Conservation (phyloP, 2,329 filamentous ascomycete species). For the Mollisiaceae sp. region DNA sequence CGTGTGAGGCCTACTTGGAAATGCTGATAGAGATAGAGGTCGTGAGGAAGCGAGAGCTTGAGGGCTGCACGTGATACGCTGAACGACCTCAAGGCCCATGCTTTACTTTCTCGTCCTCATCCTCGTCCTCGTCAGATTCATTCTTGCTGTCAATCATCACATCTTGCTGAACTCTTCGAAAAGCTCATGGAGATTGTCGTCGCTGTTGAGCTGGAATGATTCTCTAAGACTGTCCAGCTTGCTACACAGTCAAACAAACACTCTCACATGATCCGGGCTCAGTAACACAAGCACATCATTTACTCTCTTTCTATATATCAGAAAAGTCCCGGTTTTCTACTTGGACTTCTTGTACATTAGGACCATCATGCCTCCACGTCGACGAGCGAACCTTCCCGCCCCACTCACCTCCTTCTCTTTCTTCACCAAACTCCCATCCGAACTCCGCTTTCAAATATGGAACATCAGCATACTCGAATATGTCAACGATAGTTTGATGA, state of each 20-base stretch:
- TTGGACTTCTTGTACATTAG: background rate
- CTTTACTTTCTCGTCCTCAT: background rate
- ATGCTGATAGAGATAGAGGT: no score
- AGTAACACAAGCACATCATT: no score
- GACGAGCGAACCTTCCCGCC: background rate
- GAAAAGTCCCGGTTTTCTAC: background rate
- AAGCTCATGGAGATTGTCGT: background rate
- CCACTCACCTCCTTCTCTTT: slow-evolving; percentile 7
- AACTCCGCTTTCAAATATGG: slow-evolving; percentile 17
- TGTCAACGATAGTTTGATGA: background rate
- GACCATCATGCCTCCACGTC: slow-evolving; percentile 12
- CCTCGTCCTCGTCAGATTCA: background rate
- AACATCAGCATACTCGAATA: slow-evolving; percentile 3
- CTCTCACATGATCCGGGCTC: background rate
- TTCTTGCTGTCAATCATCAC: background rate
- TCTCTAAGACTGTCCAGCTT: background rate
- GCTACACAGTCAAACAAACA: background rate
- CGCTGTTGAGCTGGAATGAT: background rate
- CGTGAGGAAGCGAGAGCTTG: background rate
- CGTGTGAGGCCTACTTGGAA: background rate
- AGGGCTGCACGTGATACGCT: background rate
- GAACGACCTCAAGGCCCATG: background rate
- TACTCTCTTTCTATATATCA: background rate
- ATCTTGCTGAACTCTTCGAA: background rate
- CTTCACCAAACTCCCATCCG: slow-evolving; percentile 17